Percentiles rank a stretch among this genome's conserved stretches.
Evolutionary conservation across 257 asterid species (phyloP).

Genomic region (Coffea eugenioides): DNA sequence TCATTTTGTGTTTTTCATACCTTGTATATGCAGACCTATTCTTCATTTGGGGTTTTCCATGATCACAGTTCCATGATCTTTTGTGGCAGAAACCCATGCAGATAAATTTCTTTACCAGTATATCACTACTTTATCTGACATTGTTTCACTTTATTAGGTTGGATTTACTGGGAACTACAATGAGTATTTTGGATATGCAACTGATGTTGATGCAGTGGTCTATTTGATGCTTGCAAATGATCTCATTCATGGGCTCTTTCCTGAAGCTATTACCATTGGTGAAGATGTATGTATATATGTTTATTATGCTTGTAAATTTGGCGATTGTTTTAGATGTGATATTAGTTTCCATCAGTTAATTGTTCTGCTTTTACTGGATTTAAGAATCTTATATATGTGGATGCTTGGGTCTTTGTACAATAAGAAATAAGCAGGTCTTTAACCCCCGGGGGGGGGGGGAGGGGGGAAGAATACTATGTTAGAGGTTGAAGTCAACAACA

Average conservation of each 20-base stretch:
- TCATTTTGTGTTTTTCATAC: not conserved
- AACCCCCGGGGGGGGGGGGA: too few relatives aligned
- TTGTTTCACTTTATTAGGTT: conserved; percentile 41
- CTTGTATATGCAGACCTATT: not conserved
- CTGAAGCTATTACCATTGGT: conserved; percentile 79
- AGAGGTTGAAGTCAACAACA: not conserved
- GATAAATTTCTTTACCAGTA: conserved; percentile 4
- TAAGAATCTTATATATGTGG: not conserved
- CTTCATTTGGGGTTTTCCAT: not conserved
- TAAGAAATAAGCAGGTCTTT: not conserved
- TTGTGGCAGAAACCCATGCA: not conserved
- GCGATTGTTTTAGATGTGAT: not conserved
- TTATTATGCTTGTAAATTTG: conserved; percentile 6
- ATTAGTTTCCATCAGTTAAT: not conserved
- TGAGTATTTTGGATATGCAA: conserved; percentile 80
- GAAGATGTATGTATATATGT: conserved; percentile 77
- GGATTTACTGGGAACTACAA: conserved; percentile 88
- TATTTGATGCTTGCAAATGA: conserved; percentile 96
- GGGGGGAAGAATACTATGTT: too few relatives aligned
- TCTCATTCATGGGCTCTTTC: conserved; percentile 89
- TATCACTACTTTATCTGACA: conserved; percentile 6
- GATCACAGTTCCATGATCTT: not conserved
- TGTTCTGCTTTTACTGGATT: not conserved
- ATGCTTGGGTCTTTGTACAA: not conserved
- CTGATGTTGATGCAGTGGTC: conserved; percentile 96